Percentiles rank a stretch among this genome's conserved stretches.
phyloP scores from a whole-genome alignment of 352 stramenopile genomes.

The Phytophthora foliorum region DNA sequence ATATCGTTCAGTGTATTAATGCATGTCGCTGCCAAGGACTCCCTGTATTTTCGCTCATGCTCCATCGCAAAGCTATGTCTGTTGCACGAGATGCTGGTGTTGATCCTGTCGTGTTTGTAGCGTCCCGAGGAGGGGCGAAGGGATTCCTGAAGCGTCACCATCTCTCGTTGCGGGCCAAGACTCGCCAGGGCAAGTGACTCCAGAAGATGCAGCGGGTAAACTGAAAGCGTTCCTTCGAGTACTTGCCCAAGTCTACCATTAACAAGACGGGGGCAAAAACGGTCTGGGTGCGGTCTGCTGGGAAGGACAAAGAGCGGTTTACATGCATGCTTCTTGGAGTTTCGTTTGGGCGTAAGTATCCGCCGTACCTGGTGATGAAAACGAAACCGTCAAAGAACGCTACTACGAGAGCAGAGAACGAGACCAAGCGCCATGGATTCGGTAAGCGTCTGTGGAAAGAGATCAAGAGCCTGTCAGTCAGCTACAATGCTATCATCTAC shows the following conservation, averaged over 20 bases:
- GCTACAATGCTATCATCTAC: constrained; percentile 7
- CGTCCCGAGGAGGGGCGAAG: background rate
- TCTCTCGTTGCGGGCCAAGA: background rate
- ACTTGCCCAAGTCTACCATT: background rate
- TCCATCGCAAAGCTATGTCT: background rate
- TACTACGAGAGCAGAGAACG: background rate
- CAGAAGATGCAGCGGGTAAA: background rate
- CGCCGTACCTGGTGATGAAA: background rate
- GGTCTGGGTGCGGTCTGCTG: background rate
- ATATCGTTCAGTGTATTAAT: background rate
- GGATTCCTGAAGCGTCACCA: background rate
- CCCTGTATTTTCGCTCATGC: background rate
- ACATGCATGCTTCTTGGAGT: background rate
- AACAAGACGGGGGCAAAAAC: background rate
- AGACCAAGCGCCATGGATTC: background rate
- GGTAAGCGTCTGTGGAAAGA: constrained; percentile 1
- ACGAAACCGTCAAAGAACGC: background rate
- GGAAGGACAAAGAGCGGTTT: background rate
- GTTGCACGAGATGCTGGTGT: background rate
- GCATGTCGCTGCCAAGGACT: background rate
- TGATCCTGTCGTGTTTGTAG: background rate
- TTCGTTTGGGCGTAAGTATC: background rate
- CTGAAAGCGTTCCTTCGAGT: background rate
- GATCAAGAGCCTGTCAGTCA: background rate
- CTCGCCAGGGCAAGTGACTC: background rate